Evolutionary conservation across 2,329 filamentous ascomycete genomes (phyloP).

Genomic region (Chalara sp.): DNA sequence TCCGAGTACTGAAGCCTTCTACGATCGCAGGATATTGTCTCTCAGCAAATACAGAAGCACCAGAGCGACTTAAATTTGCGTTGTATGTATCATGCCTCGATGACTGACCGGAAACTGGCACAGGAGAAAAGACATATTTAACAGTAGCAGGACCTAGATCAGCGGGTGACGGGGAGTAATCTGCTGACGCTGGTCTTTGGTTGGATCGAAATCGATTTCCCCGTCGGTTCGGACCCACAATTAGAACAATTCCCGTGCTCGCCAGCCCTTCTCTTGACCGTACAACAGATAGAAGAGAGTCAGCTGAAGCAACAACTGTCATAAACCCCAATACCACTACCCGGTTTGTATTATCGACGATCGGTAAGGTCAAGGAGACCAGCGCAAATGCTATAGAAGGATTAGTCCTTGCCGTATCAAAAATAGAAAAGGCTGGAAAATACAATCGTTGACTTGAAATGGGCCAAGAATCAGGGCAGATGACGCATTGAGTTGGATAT

Average conservation of each 20-base stretch:
- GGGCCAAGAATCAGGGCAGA: conserved; percentile 71
- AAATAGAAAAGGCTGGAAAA: conserved; percentile 44
- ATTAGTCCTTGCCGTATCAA: conserved; percentile 8
- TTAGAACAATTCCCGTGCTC: conserved; percentile 59
- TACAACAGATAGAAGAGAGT: conserved; percentile 55
- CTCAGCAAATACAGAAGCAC: conserved; percentile 47
- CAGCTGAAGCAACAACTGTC: conserved; percentile 68
- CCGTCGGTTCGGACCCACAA: conserved; percentile 59
- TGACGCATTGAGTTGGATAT: conserved; percentile 33
- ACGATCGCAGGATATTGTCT: conserved; percentile 56
- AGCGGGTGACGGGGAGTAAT: conserved; percentile 32
- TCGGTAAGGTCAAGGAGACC: conserved; percentile 73
- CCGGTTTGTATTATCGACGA: conserved; percentile 58
- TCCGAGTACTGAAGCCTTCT: conserved; percentile 48
- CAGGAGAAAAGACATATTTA: conserved; percentile 55
- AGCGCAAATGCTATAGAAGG: conserved; percentile 53
- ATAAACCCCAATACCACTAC: conserved; percentile 73
- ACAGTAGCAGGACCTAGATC: conserved; percentile 39
- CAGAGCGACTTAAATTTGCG: conserved; percentile 25
- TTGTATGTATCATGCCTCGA: conserved; percentile 43
- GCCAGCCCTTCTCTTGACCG: conserved; percentile 64
- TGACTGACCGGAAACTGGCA: conserved; percentile 28
- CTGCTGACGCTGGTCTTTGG: conserved; percentile 39
- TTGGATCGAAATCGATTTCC: conserved; percentile 57
- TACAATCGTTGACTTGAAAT: conserved; percentile 54